phyloP scores from a whole-genome alignment of 129 eudicot species.

The Artemisia tridentata region DNA sequence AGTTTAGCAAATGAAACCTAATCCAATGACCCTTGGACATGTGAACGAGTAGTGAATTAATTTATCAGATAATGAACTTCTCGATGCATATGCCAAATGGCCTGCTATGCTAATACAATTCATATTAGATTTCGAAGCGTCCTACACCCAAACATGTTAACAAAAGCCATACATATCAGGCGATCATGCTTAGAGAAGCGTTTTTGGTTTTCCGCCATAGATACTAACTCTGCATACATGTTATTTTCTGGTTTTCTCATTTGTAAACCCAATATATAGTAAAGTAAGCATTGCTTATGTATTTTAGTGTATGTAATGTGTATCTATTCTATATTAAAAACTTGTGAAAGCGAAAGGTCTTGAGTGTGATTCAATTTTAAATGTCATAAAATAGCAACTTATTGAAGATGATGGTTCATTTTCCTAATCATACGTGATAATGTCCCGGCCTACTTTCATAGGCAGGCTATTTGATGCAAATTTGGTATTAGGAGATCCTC shows the following conservation, averaged over 20 bases:
- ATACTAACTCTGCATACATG: not conserved
- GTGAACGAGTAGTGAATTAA: slow-evolving; percentile 13
- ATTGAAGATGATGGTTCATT: too few relatives aligned
- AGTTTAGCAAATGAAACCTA: slow-evolving; percentile 9
- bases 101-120: slow-evolving; percentile 8
- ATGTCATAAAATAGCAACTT: not conserved
- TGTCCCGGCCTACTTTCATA: too few relatives aligned
- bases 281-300: not conserved
- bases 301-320: slow-evolving; percentile 17
- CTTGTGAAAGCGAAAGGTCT: not conserved
- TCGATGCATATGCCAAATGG: slow-evolving; percentile 7
- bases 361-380: too few relatives aligned
- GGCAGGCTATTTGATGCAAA: too few relatives aligned
- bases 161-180: slow-evolving; percentile 15
- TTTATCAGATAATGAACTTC: slow-evolving; percentile 9
- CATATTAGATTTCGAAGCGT: slow-evolving; percentile 2
- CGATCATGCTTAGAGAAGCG: not conserved
- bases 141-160: not conserved
- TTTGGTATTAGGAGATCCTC: too few relatives aligned
- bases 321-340: not conserved
- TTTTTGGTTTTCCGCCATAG: not conserved
- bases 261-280: not conserved
- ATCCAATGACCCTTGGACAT: slow-evolving; percentile 8
- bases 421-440: too few relatives aligned
- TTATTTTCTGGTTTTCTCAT: slow-evolving; percentile 7